Conservation (phyloP, 352 stramenopile species). For the Pythium rhizo-oryzae region DNA sequence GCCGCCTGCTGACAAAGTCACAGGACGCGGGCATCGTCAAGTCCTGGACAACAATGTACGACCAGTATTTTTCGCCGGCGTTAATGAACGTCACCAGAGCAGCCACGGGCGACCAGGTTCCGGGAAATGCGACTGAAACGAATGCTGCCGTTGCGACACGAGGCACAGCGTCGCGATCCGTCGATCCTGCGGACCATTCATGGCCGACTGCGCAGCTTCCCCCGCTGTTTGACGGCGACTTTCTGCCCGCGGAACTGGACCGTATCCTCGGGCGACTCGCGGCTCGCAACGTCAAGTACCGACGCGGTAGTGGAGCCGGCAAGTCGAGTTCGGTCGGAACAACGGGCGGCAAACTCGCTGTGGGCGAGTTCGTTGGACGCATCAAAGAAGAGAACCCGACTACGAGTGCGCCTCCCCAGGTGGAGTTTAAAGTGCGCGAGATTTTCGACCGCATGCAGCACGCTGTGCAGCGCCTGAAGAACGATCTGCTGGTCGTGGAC, state of each 20-base stretch:
- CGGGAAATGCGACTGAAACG: background rate
- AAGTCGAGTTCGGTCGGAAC: slow-evolving; percentile 50
- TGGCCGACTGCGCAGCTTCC: slow-evolving; percentile 66
- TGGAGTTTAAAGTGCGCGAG: slow-evolving; percentile 70
- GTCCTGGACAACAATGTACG: slow-evolving; percentile 69
- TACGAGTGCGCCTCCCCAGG: slow-evolving; percentile 26
- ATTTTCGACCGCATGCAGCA: slow-evolving; percentile 65
- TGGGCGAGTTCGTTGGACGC: slow-evolving; percentile 35
- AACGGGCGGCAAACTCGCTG: slow-evolving; percentile 46
- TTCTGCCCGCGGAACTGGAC: slow-evolving; percentile 76
- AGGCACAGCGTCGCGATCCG: slow-evolving; percentile 56
- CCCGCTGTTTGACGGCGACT: slow-evolving; percentile 84
- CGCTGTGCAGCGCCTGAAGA: slow-evolving; percentile 66
- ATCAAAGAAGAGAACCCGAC: slow-evolving; percentile 51
- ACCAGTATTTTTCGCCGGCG: slow-evolving; percentile 54
- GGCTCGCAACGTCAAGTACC: slow-evolving; percentile 64
- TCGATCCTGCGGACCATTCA: slow-evolving; percentile 91
- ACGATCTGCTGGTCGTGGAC: slow-evolving; percentile 84
- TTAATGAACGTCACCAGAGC: background rate
- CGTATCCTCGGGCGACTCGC: slow-evolving; percentile 70
- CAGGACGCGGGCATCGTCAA: slow-evolving; percentile 65
- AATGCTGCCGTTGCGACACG: slow-evolving; percentile 41
- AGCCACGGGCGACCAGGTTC: too few species aligned
- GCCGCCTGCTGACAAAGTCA: slow-evolving; percentile 76
- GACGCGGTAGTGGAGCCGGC: slow-evolving; percentile 35